phyloP scores from a whole-genome alignment of 345 rosid species.

The Raphanus raphanistrum region DNA sequence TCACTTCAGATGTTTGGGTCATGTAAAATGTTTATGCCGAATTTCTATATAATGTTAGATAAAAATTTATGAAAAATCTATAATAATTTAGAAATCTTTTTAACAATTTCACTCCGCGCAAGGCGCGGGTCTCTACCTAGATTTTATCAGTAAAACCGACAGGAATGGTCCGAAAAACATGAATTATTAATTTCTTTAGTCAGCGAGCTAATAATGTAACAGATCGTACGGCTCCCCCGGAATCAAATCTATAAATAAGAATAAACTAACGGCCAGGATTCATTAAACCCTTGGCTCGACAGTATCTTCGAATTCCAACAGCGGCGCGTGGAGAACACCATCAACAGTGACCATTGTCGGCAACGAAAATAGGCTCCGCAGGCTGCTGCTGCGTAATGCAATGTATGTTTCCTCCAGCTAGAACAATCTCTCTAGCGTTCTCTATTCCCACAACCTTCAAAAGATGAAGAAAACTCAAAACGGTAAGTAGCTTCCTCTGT shows the following conservation, averaged over 20 bases:
- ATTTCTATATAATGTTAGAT: no score
- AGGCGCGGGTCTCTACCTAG: no score
- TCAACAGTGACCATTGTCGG: slow-evolving; percentile 7
- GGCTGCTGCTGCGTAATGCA: slow-evolving; percentile 97
- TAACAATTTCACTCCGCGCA: no score
- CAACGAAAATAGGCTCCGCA: slow-evolving; percentile 30
- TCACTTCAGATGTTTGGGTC: no score
- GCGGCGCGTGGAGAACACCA: not conserved
- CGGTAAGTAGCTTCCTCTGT: no score
- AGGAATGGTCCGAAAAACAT: not conserved
- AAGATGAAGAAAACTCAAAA: no score
- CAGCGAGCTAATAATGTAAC: not conserved
- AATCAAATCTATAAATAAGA: not conserved
- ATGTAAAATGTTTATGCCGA: no score
- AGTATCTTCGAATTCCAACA: not conserved
- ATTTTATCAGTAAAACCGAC: not conserved
- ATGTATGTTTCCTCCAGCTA: slow-evolving; percentile 93
- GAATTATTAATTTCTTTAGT: not conserved
- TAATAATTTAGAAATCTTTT: no score
- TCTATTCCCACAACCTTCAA: slow-evolving; percentile 71
- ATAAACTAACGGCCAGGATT: slow-evolving; percentile 17
- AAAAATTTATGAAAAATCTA: no score
- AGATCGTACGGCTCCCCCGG: not conserved
- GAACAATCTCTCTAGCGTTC: slow-evolving; percentile 80
- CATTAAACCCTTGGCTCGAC: not conserved